A percentile compares a stretch with the other conserved stretches of the same genome.
Conservation (phyloP, 495 filamentous ascomycete genomes). For the Aspergillus haitiensis region DNA sequence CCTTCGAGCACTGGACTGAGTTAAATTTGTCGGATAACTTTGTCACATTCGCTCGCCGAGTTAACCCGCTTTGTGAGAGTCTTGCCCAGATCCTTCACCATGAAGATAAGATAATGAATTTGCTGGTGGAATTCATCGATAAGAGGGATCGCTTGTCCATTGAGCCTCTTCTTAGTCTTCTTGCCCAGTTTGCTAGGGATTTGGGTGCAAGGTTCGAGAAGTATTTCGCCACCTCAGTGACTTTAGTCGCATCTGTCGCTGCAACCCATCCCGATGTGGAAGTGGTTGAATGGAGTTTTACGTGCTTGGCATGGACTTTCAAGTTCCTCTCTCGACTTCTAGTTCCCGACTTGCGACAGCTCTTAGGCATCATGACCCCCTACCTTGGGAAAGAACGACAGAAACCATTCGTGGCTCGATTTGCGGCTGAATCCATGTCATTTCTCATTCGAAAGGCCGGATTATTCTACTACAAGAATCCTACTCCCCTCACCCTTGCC, state of each 20-base stretch:
- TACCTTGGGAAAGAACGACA: slow-evolving; percentile 81
- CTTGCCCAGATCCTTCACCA: slow-evolving; percentile 89
- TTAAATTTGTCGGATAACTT: slow-evolving; percentile 84
- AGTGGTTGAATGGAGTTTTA: slow-evolving; percentile 95
- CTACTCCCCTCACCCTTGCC: slow-evolving; percentile 63
- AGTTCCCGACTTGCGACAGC: slow-evolving; percentile 78
- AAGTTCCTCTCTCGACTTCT: slow-evolving; percentile 90
- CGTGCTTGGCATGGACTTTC: slow-evolving; percentile 90
- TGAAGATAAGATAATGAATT: slow-evolving; percentile 76
- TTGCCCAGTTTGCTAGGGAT: slow-evolving; percentile 90
- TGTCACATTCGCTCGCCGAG: slow-evolving; percentile 67
- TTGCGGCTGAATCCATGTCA: slow-evolving; percentile 91
- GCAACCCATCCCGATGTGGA: slow-evolving; percentile 66
- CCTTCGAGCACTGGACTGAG: slow-evolving; percentile 84
- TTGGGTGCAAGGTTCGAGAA: slow-evolving; percentile 85
- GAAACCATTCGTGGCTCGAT: slow-evolving; percentile 80
- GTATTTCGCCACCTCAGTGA: slow-evolving; percentile 71
- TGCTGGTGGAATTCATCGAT: slow-evolving; percentile 75
- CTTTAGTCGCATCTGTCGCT: slow-evolving; percentile 63
- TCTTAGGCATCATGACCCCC: slow-evolving; percentile 79
- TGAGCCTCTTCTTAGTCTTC: slow-evolving; percentile 80
- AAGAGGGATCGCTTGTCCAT: slow-evolving; percentile 70
- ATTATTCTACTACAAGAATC: slow-evolving; percentile 68
- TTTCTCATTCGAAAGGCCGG: slow-evolving; percentile 90
- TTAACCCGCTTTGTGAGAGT: slow-evolving; percentile 77